Percentiles rank a stretch among this genome's conserved stretches.
Conservation (phyloP, 1,139 yeast species). For the Nadsonia starkeyi-henricii region DNA sequence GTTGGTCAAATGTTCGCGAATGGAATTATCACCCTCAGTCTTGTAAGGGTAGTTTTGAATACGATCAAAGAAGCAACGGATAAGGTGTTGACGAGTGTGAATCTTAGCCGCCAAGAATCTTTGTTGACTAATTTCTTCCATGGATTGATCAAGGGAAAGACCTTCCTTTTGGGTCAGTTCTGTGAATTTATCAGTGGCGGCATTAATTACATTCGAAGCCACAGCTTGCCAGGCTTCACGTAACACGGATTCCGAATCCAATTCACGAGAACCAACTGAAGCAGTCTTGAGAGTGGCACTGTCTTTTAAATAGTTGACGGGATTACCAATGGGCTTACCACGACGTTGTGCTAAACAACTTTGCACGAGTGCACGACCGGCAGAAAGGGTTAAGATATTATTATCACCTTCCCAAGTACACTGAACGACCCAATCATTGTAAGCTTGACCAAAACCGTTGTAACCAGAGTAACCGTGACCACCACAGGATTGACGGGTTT, state of each 20-base stretch:
- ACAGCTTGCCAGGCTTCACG: conserved; percentile 30
- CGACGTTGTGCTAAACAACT: conserved; percentile 19
- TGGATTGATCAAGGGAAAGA: conserved; percentile 23
- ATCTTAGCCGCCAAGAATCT: conserved; percentile 32
- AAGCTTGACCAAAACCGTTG: conserved; percentile 81
- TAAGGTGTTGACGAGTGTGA: conserved; percentile 27
- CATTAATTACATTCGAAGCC: conserved; percentile 23
- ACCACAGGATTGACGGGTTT: conserved; percentile 91
- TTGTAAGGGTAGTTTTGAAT: conserved; percentile 12
- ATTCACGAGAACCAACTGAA: conserved; percentile 15
- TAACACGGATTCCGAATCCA: conserved; percentile 22
- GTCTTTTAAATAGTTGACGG: conserved; percentile 19
- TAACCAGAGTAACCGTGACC: conserved; percentile 92
- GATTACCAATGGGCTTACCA: conserved; percentile 21
- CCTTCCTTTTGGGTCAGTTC: conserved; percentile 15
- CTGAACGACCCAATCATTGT: conserved; percentile 87
- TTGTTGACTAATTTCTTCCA: conserved; percentile 30
- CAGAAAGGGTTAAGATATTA: conserved; percentile 67
- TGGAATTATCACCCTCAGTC: conserved; percentile 13
- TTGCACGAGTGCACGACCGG: conserved; percentile 40
- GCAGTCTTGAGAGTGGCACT: conserved; percentile 13
- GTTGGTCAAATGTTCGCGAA: conserved; percentile 29
- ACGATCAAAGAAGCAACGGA: conserved; percentile 25
- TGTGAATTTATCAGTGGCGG: conserved; percentile 21
- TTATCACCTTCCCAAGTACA: conserved; percentile 98